Base-by-base conservation (phyloP, 805 yeast species). In the Kodamaea restingae region DNA sequence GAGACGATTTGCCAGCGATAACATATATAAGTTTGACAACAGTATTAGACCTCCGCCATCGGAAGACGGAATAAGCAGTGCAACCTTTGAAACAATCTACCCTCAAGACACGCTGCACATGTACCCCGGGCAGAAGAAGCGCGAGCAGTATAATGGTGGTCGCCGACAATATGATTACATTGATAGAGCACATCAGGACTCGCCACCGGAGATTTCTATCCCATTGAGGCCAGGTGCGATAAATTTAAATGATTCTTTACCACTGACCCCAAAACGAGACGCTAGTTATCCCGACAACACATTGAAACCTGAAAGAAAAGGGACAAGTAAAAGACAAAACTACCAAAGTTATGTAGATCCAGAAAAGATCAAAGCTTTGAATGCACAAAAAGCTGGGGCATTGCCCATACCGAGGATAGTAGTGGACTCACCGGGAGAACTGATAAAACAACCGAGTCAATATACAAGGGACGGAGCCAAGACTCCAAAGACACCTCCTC, bases 11-110 rank as follows among this genome's bases (percentile, higher is more conserved):
- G 54, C 65, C 41, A 68, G 63, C 41, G 38, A 51, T 7, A 56
- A 67, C 14, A 49, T 70, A 7, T 65, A 63, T 37, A 62, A 62
- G 25, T 55, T 48, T 37, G 61, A 57, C 18, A 44, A 45, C 15
- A 48, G 45, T 2, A 44, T 49, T 4, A 26, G 58, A 34, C 35
- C 35, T 8, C 21, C 29, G 4, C 36, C 20, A 48, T 46, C 28
- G n/a, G 45, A 22, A 20, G 50, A 39, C 29, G 47, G 35, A 7
- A 40, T 39, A 24, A 43, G 45, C 12, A 30, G 38, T 7, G 37
- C 40, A 4, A 40, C 44, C 7, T 43, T 44, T 11, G 44, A 42
- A 25, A 44, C 37, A 8, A 20, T 36, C 6, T 25, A 36, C 15
- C 42, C 44, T 20, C 15, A 31, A 17, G 27, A 40, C 35, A n/a